phyloP scores from a whole-genome alignment of 345 rosid genomes.

The Zanthoxylum bungeanum region DNA sequence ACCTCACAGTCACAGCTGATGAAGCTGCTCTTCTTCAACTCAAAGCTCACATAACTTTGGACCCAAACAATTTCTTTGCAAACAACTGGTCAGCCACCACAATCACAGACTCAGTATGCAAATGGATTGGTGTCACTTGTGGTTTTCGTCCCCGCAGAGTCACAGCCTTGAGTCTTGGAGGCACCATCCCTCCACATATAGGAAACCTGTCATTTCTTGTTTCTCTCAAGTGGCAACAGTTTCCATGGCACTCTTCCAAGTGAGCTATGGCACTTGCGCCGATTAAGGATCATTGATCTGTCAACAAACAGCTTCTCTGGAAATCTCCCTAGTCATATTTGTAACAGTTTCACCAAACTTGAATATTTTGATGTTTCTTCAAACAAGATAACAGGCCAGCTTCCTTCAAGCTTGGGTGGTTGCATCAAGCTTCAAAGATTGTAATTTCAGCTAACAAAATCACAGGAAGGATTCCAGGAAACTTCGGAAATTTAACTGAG shows the following conservation, averaged over 20 bases:
- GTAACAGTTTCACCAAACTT: background rate
- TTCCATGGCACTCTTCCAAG: constrained; percentile 10
- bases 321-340: constrained; percentile 1
- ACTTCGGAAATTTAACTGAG: constrained; percentile 9
- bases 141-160: background rate
- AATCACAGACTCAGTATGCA: constrained; percentile 1
- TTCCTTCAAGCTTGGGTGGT: constrained; percentile 2
- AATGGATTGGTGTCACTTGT: constrained; percentile 23
- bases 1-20: constrained; percentile 12
- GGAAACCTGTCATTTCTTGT: constrained; percentile 20
- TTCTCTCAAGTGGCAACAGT: background rate
- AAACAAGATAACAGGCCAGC: background rate
- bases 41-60: constrained; percentile 2
- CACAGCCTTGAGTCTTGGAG: background rate
- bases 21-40: constrained; percentile 11
- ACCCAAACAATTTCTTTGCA: background rate
- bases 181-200: constrained; percentile 9
- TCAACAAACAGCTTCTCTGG: constrained; percentile 1
- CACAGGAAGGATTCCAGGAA: constrained; percentile 1
- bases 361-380: background rate
- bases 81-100: constrained; percentile 12
- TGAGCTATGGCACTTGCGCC: background rate
- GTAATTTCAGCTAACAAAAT: background rate
- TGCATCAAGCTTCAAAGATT: background rate
- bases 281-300: background rate